Evolutionary conservation across 306 rosid species (phyloP), one percentile per base, ranked within the genome.

Genomic region (Ziziphus jujuba): DNA sequence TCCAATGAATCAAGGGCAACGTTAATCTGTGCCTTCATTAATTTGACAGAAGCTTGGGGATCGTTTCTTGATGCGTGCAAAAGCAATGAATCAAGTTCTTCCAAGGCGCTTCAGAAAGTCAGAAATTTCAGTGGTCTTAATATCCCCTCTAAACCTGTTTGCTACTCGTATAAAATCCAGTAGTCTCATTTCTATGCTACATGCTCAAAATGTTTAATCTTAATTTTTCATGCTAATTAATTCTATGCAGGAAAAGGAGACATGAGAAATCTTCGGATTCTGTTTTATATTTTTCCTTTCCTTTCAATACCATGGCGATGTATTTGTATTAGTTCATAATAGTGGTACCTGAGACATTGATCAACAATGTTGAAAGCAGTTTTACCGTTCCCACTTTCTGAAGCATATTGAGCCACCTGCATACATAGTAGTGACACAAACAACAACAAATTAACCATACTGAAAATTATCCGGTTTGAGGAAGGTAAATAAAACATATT

Each of bases 321-420:
- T n/a, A n/a, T n/a, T n/a, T n/a, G n/a, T n/a, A n/a, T n/a, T n/a
- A n/a, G n/a, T n/a, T n/a, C n/a, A n/a, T 25, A 63, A 58, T 51
- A 35, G 67, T 47, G 52, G 67, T 82, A 91, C 98, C 97, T 88
- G 73, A 93, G 89, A 70, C 97, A 90, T 64, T 85, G 90, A 75
- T 90, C 95, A 12, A 93, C 97, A 63, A 66, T 70, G 63, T 77
- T 67, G 15, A 66, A 76, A 11, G 97, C 95, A 63, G 77, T 56
- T 72, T 85, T 85, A 43, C 93, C 96, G 73, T 84, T 80, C 65
- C 91, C 97, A 65, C 79, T 70, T 51, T 93, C 92, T 21, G 87
- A 86, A 70, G 96, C 99, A 75, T 90, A 88, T 60, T 85, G 99
- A 3, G 92, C 97, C 69, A 93, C 89, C 99, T 90, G 67, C 33